Base-by-base conservation (phyloP, 2,329 filamentous ascomycete species). In the Colletotrichum caudatum region DNA sequence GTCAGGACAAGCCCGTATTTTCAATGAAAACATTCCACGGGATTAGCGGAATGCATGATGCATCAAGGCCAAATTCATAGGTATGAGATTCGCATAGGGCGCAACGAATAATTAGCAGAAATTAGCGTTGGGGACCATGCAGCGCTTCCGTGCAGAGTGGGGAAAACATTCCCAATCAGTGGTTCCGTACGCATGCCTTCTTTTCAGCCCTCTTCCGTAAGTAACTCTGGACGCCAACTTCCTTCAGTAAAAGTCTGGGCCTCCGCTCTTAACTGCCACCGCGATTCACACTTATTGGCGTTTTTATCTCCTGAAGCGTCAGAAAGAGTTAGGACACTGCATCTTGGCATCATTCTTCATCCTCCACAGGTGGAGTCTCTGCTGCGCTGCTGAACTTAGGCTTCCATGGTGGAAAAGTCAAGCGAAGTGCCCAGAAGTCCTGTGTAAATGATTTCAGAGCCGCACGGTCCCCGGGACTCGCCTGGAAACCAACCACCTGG, bases 111-210 rank as follows among this genome's bases (percentile, higher is more conserved):
- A 2, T 56, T 41, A 64, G 53, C 59, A 46, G 29, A 59, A 60
- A 48, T 23, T 39, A 53, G 3, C 26, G 14, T 69, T 39, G 18
- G 60, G 54, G 33, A 26, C 59, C 65, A n/a, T 41, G 12, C n/a
- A 20, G 59, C 59, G 46, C 56, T 71, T 69, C 65, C 69, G 48
- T 29, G 39, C 48, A 46, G n/a, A 44, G 16, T 46, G 41, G n/a
- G 14, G 37, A 41, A 66, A 50, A 41, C 51, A n/a, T 33, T 39
- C 57, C 62, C 37, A 35, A 44, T 35, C 37, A 48, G 58, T 41
- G 48, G 39, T 41, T 41, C 39, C 5, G 14, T 41, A 4, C 44
- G 46, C 23, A 60, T 29, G 8, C 26, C 54, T 3, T 44, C 41
- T 66, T n/a, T 26, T 53, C 41, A 20, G 29, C 41, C n/a, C n/a